A percentile compares a stretch with the other conserved stretches of the same genome.
Evolutionary conservation across 169 alveolate species (phyloP).

Genomic region (Plasmodium cynomolgi): DNA sequence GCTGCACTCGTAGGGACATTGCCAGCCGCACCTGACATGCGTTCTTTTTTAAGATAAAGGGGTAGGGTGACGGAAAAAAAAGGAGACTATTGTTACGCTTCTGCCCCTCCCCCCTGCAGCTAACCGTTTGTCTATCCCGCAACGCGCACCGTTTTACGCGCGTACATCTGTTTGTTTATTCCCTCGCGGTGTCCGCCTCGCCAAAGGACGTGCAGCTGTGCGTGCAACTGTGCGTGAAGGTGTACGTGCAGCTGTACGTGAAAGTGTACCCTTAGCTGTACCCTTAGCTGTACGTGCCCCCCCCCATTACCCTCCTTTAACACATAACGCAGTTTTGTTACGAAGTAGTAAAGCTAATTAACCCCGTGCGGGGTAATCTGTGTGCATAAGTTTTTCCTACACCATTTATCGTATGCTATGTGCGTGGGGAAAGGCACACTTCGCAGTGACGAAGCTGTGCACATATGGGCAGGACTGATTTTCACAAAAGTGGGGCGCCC

Average conservation of each 20-base stretch:
- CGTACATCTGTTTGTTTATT: not conserved
- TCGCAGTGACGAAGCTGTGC: too few relatives aligned
- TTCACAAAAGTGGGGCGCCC: too few relatives aligned
- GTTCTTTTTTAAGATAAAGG: not conserved
- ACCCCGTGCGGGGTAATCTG: not conserved
- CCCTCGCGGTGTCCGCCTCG: not conserved
- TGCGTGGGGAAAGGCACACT: not conserved
- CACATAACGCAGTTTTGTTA: not conserved
- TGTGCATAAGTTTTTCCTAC: not conserved
- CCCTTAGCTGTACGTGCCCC: not conserved
- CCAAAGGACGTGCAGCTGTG: not conserved
- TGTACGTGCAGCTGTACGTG: too few relatives aligned
- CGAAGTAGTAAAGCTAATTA: not conserved
- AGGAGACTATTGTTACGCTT: not conserved
- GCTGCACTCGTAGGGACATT: not conserved
- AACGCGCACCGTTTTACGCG: not conserved
- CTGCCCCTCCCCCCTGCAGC: not conserved
- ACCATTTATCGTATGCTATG: not conserved
- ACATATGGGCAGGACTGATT: too few relatives aligned
- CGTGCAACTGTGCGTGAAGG: too few relatives aligned
- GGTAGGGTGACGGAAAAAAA: not conserved
- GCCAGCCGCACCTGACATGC: not conserved
- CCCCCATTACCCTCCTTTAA: not conserved
- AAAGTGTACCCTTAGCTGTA: too few relatives aligned
- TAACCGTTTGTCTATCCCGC: too few relatives aligned